A percentile compares a stretch with the other conserved stretches of the same genome.
Conservation (phyloP, 139 green algal species). For the Monoraphidium neglectum region DNA sequence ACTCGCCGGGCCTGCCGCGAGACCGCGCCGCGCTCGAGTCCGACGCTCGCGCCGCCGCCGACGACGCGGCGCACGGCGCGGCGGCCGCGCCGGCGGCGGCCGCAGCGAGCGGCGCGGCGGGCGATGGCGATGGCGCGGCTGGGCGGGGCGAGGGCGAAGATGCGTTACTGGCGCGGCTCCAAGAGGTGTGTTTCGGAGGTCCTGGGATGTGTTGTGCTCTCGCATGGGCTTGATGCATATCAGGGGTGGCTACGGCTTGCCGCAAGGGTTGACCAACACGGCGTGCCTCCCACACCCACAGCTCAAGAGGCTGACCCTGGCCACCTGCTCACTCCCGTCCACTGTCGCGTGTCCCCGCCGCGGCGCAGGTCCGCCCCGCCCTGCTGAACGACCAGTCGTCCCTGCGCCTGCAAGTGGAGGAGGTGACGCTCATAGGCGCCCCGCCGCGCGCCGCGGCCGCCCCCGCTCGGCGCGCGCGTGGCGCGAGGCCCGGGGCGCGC, state of each 20-base stretch:
- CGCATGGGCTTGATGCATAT: too few relatives aligned
- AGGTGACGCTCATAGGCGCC: constrained; percentile 13
- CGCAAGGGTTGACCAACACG: too few relatives aligned
- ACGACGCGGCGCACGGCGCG: not conserved
- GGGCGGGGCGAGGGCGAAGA: not conserved
- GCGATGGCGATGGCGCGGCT: not conserved
- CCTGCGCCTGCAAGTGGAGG: constrained; percentile 34
- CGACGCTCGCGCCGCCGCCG: constrained; percentile 3
- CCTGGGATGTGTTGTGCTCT: too few relatives aligned
- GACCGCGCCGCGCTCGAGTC: constrained; percentile 22
- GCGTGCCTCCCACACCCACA: too few relatives aligned
- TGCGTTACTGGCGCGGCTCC: constrained; percentile 4
- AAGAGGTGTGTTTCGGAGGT: constrained; percentile 19
- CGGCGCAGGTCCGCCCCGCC: constrained; percentile 40
- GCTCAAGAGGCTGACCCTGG: too few relatives aligned
- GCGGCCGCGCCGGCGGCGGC: not conserved
- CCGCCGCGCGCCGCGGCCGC: not conserved
- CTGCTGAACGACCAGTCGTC: constrained; percentile 76
- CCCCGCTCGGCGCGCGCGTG: too few relatives aligned
- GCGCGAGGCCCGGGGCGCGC: too few relatives aligned
- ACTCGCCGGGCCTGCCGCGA: constrained; percentile 17
- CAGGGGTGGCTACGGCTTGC: too few relatives aligned
- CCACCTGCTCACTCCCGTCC: too few relatives aligned
- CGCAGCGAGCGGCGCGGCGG: constrained; percentile 2
- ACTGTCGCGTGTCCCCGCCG: too few relatives aligned